Evolutionary conservation across 768 basidiomycete species (phyloP), one percentile per base, ranked within the genome.

Genomic region (Boletus reticuloceps): DNA sequence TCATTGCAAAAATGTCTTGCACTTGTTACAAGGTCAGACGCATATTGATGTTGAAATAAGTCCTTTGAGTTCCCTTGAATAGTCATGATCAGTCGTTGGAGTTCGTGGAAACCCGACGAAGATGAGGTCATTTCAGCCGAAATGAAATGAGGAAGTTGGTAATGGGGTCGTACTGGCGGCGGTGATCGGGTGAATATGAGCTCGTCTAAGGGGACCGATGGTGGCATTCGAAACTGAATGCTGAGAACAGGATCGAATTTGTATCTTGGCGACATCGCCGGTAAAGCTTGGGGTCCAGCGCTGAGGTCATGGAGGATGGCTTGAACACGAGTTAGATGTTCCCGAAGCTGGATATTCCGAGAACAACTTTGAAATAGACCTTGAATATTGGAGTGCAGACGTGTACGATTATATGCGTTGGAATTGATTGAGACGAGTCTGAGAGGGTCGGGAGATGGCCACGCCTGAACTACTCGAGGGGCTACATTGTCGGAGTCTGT

Each of bases 31-130:
- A 53, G 47, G 43, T 48, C 44, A 2, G 51, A 47, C 5, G 34
- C 36, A 13, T 47, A 52, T 37, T 37, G 43, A 2, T 20, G 36
- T 48, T 47, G 51, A 17, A 52, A 52, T 4, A 16, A 13, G 10
- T 37, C 43, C 25, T 5, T 72, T 58, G 27, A 52, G 53, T 29
- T 29, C 27, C 27, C 27, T 47, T 10, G 34, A n/a, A 9, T 53
- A 25, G 12, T 3, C 27, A 29, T 36, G 41, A 65, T 52, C 11
- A 64, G 22, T 8, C 39, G 34, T 9, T 31, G 20, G 36, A 63
- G n/a, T 31, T 36, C 20, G 7, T 2, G 1, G 13, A 36, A 8
- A 17, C 34, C 51, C 2, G 43, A 52, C 27, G 6, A 10, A 11
- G 44, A 48, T 6, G 44, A 14, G 3, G 44, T 6, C 2, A 2